A percentile compares a stretch with the other conserved stretches of the same genome.
These are phyloP conservation scores for Geoglossum cookeanum DNA, from an alignment of 2,329 filamentous ascomycete species.

Conservation along the genomic window DNA sequence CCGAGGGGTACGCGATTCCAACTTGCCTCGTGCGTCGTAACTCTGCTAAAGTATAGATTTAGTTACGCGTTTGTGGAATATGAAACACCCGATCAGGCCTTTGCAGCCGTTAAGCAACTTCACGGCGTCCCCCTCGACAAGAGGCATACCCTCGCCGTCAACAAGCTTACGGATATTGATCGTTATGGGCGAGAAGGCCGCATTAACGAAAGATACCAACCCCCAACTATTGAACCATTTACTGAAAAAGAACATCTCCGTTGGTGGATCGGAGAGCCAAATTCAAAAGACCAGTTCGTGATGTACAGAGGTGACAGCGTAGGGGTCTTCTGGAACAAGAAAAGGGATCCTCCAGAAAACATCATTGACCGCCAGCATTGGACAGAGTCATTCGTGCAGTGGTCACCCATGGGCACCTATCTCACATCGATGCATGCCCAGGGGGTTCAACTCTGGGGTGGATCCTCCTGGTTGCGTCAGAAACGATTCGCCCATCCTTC, in stretches of 20 bases:
- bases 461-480: conserved; percentile 70
- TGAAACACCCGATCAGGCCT: conserved; percentile 72
- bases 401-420: conserved; percentile 89
- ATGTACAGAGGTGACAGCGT: conserved; percentile 87
- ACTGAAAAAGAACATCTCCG: conserved; percentile 83
- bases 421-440: conserved; percentile 89
- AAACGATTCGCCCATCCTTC: conserved; percentile 89
- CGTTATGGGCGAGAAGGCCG: conserved; percentile 87
- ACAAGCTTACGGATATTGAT: conserved; percentile 97
- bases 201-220: conserved; percentile 74
- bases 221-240: conserved; percentile 69
- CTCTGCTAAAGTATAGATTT: conserved; percentile 5
- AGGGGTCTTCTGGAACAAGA: conserved; percentile 96
- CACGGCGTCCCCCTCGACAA: conserved; percentile 82
- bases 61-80: conserved; percentile 98
- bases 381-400: conserved; percentile 96
- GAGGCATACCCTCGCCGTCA: conserved; percentile 86
- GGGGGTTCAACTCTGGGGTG: conserved; percentile 95
- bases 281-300: conserved; percentile 84
- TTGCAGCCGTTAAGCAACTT: conserved; percentile 73
- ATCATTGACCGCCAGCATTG: conserved; percentile 87
- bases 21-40: not conserved
- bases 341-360: conserved; percentile 71
- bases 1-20: conserved; percentile 48
- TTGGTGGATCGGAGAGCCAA: conserved; percentile 79